A percentile compares a stretch with the other conserved stretches of the same genome.
These are phyloP conservation scores for Fraxinus sp. DNA, from an alignment of 305 asterid genomes.

Conservation along the genomic window DNA sequence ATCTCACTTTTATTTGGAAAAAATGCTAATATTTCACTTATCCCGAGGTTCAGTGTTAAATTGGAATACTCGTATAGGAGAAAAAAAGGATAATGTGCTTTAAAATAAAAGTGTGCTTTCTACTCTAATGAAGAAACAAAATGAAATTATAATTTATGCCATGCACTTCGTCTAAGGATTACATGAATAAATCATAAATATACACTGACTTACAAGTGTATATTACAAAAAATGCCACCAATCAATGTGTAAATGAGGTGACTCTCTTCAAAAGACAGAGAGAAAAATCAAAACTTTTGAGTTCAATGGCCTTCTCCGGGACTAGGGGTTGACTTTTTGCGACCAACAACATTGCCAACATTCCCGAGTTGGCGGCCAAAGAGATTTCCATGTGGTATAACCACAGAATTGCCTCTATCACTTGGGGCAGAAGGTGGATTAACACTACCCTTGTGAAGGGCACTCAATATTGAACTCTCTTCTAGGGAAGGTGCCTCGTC, in stretches of 20 bases:
- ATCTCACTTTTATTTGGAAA: background rate
- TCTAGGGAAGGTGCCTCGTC: slow-evolving; percentile 5
- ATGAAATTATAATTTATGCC: background rate
- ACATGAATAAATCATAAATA: background rate
- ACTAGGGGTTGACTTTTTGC: slow-evolving; percentile 30
- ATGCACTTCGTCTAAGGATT: background rate
- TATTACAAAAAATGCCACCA: background rate
- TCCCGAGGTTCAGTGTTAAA: background rate
- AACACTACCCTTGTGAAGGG: background rate
- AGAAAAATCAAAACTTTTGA: background rate
- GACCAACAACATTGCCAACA: background rate
- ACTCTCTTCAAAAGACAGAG: background rate
- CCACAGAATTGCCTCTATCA: background rate
- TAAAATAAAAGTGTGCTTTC: background rate
- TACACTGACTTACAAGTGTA: background rate
- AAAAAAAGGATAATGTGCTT: background rate
- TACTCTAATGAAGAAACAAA: background rate
- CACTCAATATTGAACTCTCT: background rate
- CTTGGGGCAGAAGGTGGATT: background rate
- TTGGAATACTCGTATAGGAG: background rate
- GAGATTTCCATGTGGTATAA: background rate
- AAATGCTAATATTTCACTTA: background rate
- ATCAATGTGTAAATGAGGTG: background rate
- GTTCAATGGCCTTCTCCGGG: slow-evolving; percentile 30
- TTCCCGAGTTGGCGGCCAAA: background rate